Evolutionary conservation across 805 yeast genomes (phyloP).

Genomic region (Starmera caribaea): DNA sequence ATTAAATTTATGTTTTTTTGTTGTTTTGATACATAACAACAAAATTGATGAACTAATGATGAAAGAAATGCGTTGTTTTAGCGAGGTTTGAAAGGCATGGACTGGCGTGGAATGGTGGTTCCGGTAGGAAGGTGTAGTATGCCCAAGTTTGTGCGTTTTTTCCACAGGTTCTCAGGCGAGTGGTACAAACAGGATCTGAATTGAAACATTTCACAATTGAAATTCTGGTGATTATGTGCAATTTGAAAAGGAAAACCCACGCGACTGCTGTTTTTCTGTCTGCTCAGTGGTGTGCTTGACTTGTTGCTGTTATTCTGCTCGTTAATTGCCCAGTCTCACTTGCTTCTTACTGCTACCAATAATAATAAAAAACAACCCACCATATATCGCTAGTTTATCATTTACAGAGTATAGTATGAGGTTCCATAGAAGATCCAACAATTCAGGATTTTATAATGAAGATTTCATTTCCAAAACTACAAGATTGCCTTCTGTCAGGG

Average conservation of each 20-base stretch:
- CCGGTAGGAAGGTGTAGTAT: too few species aligned
- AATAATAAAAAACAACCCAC: background rate
- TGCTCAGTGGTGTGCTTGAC: background rate
- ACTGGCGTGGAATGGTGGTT: too few species aligned
- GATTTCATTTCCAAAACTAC: slow-evolving; percentile 2
- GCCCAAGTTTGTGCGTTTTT: too few species aligned
- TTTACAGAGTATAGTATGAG: too few species aligned
- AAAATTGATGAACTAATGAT: background rate
- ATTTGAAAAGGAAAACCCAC: too few species aligned
- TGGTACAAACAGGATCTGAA: too few species aligned
- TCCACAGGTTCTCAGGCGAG: too few species aligned
- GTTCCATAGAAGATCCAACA: background rate
- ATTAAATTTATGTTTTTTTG: background rate
- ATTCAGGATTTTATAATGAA: slow-evolving; percentile 3
- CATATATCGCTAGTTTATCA: slow-evolving; percentile 5
- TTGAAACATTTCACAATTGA: background rate
- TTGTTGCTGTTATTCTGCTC: background rate
- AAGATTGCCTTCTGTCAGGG: slow-evolving; percentile 4
- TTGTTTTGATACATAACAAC: background rate
- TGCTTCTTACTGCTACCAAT: background rate
- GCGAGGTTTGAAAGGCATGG: too few species aligned
- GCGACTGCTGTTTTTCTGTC: too few species aligned
- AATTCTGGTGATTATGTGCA: too few species aligned
- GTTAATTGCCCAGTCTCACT: background rate
- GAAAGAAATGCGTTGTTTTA: too few species aligned